phyloP scores from a whole-genome alignment of 192 early-diverging fungal species.

The Coemansia guatemalensis region DNA sequence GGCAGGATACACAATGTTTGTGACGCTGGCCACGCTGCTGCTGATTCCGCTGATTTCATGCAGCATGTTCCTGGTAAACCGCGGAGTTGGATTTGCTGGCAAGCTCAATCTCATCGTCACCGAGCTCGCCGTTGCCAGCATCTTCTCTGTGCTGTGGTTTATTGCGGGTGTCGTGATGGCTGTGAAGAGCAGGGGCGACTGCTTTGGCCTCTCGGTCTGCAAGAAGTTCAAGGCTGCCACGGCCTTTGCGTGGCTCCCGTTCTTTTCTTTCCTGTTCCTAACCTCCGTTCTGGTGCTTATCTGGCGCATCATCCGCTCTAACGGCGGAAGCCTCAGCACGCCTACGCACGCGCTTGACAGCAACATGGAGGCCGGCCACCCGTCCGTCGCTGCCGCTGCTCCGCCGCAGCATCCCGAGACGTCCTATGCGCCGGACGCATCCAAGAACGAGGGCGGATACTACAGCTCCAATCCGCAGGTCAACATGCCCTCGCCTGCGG shows the following conservation, averaged over 20 bases:
- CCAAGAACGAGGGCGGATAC: conserved; percentile 26
- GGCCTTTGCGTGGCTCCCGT: conserved; percentile 40
- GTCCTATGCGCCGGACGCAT: conserved; percentile 17
- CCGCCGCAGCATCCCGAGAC: conserved; percentile 18
- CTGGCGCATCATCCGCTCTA: conserved; percentile 17
- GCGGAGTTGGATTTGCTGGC: conserved; percentile 13
- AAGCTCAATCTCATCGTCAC: conserved; percentile 22
- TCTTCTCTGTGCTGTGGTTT: conserved; percentile 32
- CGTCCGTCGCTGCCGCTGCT: conserved; percentile 10
- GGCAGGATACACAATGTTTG: conserved; percentile 51
- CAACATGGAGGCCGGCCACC: conserved; percentile 8
- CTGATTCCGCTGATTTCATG: conserved; percentile 26
- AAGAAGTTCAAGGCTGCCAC: conserved; percentile 36
- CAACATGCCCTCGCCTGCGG: conserved; percentile 30
- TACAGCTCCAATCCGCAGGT: conserved; percentile 39
- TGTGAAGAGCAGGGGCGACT: conserved; percentile 16
- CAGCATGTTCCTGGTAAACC: conserved; percentile 17
- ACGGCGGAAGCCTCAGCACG: conserved; percentile 23
- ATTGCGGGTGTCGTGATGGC: conserved; percentile 44
- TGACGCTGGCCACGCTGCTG: conserved; percentile 31
- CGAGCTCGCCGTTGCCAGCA: conserved; percentile 15
- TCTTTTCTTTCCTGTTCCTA: conserved; percentile 24
- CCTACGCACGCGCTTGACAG: conserved; percentile 23
- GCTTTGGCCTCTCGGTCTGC: conserved; percentile 20
- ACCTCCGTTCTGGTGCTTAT: conserved; percentile 18